Evolutionary conservation across 2,329 filamentous ascomycete species (phyloP).

Genomic region (Gnomoniopsis smithogilvyi): DNA sequence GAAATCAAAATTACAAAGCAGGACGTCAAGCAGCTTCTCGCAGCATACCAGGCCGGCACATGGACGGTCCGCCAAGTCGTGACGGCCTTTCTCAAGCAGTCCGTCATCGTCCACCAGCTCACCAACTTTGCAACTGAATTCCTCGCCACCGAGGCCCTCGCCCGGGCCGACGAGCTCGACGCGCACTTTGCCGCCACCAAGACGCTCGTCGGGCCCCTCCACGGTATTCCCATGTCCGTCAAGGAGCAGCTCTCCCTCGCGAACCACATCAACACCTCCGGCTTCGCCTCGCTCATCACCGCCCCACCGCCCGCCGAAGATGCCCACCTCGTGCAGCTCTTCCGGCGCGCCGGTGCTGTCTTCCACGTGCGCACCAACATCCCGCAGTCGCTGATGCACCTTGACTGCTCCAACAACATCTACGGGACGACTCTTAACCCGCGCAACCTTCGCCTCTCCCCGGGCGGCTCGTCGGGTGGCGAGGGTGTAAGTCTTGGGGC

Average conservation of each 20-base stretch:
- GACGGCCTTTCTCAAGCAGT: constrained; percentile 46
- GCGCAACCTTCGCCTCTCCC: constrained; percentile 33
- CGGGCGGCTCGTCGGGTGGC: constrained; percentile 40
- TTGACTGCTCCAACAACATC: constrained; percentile 34
- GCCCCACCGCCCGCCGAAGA: constrained; percentile 24
- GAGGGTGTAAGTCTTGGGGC: constrained; percentile 38
- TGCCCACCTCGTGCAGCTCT: constrained; percentile 27
- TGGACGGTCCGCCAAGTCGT: constrained; percentile 35
- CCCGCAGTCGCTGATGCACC: constrained; percentile 35
- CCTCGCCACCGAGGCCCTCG: constrained; percentile 37
- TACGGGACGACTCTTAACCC: constrained; percentile 38
- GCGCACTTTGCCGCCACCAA: constrained; percentile 31
- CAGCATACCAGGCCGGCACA: constrained; percentile 19
- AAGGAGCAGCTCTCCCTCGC: constrained; percentile 23
- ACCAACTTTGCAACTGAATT: constrained; percentile 26
- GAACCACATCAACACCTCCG: constrained; percentile 23
- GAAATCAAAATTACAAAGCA: constrained; percentile 37
- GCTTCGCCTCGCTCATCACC: constrained; percentile 31
- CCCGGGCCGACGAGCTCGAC: constrained; percentile 38
- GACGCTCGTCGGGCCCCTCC: constrained; percentile 47
- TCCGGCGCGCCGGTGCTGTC: constrained; percentile 35
- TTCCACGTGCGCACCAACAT: constrained; percentile 41
- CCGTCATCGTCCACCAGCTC: constrained; percentile 45
- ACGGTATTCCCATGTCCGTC: constrained; percentile 24
- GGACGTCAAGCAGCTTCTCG: constrained; percentile 28